Conservation (phyloP, 164 flowering plant species). For the Nelumbo lutea region DNA sequence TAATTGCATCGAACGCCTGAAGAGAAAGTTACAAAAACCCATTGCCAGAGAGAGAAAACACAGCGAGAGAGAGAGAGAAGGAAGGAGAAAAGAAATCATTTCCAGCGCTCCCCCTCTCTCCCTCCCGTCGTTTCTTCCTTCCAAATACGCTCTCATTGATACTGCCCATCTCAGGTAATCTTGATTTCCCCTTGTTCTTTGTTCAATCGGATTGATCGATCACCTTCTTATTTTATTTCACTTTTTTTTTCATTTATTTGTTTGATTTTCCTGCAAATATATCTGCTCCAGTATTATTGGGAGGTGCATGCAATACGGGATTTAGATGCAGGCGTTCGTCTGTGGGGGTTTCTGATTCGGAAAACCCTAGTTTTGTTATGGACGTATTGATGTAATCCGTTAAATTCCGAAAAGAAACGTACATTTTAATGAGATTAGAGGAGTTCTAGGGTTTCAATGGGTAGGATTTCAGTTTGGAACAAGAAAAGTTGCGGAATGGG, state of each 20-base stretch:
- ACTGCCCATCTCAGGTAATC: neutral
- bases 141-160: neutral
- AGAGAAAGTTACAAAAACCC: too few species aligned
- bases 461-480: neutral
- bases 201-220: neutral
- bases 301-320: neutral
- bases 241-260: neutral
- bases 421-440: neutral
- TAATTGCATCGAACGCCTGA: too few species aligned
- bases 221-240: neutral
- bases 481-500: neutral
- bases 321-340: neutral
- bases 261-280: neutral
- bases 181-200: neutral
- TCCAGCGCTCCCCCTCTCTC: neutral
- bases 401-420: neutral
- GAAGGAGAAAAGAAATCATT: too few species aligned
- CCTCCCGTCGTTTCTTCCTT: neutral
- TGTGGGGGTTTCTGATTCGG: too few species aligned
- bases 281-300: neutral
- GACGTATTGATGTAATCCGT: too few species aligned
- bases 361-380: too few species aligned
- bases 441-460: neutral
- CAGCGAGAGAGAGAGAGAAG: too few species aligned
- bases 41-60: too few species aligned